A percentile compares a stretch with the other conserved stretches of the same genome.
phyloP scores from a whole-genome alignment of 2,329 filamentous ascomycete species.

The Balansia obtecta region DNA sequence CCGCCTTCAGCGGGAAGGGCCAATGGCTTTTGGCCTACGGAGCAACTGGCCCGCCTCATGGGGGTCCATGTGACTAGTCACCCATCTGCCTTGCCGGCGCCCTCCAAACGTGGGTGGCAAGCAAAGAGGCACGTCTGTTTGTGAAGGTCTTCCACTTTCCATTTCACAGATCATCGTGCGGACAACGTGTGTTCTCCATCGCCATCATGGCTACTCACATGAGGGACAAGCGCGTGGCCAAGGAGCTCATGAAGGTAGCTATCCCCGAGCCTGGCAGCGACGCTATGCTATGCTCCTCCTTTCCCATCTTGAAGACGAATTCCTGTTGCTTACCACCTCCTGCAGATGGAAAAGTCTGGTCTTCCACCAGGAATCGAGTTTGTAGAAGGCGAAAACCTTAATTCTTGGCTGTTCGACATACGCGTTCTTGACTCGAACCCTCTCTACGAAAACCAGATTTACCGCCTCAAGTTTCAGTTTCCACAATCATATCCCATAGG shows the following conservation, averaged over 20 bases:
- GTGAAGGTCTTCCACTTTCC: not conserved
- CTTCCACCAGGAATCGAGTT: conserved; percentile 63
- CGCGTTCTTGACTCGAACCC: conserved; percentile 82
- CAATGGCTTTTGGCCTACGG: not conserved
- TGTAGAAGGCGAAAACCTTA: conserved; percentile 61
- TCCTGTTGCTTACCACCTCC: conserved; percentile 10
- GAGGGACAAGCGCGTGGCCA: conserved; percentile 16
- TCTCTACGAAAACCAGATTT: conserved; percentile 68
- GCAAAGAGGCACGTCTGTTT: not conserved
- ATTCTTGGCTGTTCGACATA: conserved; percentile 86
- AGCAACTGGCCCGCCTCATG: not conserved
- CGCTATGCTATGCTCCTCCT: not conserved
- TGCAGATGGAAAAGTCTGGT: conserved; percentile 39
- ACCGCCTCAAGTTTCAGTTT: conserved; percentile 81
- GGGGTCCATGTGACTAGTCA: not conserved
- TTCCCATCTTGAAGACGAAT: too few relatives aligned
- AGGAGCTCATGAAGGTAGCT: conserved; percentile 18
- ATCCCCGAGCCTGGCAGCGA: not conserved
- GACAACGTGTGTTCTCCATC: conserved; percentile 2
- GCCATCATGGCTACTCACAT: conserved; percentile 14
- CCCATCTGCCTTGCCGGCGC: not conserved
- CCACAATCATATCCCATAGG: conserved; percentile 79
- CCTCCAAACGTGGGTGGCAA: not conserved
- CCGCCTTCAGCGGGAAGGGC: not conserved
- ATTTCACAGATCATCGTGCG: conserved; percentile 1